Percentiles rank a stretch among this genome's conserved stretches.
Evolutionary conservation across 306 rosid species (phyloP).

Genomic region (Gleditsia sinensis): DNA sequence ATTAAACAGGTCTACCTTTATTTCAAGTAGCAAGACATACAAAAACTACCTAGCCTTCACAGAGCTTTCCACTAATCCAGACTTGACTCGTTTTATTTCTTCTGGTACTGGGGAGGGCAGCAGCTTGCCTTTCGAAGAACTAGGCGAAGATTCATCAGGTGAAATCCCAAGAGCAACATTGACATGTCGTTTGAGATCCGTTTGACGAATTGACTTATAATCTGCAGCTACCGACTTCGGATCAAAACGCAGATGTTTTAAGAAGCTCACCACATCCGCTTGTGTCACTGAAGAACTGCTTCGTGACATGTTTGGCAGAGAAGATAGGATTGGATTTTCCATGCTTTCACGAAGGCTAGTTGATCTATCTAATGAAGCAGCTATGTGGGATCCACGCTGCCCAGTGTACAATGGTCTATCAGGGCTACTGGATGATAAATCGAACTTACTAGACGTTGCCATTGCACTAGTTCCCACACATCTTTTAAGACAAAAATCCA

Average conservation of each 20-base stretch:
- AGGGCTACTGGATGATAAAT: constrained; percentile 84
- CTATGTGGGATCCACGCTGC: constrained; percentile 96
- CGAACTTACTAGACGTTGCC: constrained; percentile 94
- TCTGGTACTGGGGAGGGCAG: constrained; percentile 65
- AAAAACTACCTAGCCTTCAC: constrained; percentile 86
- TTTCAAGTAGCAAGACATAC: constrained; percentile 43
- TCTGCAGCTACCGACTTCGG: constrained; percentile 70
- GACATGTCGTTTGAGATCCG: constrained; percentile 67
- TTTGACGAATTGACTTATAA: constrained; percentile 72
- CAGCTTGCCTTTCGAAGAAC: constrained; percentile 78
- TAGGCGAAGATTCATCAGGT: constrained; percentile 84
- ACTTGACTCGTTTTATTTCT: constrained; percentile 71
- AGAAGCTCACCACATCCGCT: constrained; percentile 70
- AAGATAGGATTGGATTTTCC: constrained; percentile 81
- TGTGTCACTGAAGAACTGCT: constrained; percentile 65
- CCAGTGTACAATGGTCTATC: constrained; percentile 84
- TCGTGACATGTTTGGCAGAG: constrained; percentile 90
- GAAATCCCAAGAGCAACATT: constrained; percentile 73
- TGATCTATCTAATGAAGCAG: constrained; percentile 81
- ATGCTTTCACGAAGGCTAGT: constrained; percentile 85
- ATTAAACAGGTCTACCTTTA: constrained; percentile 33
- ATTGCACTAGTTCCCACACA: constrained; percentile 71
- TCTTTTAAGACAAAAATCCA: constrained; percentile 54
- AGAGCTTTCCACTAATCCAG: constrained; percentile 50
- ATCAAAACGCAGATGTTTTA: constrained; percentile 69